Conservation (phyloP, 371 early-diverging fungal genomes). For the Lichtheimia corymbifera region DNA sequence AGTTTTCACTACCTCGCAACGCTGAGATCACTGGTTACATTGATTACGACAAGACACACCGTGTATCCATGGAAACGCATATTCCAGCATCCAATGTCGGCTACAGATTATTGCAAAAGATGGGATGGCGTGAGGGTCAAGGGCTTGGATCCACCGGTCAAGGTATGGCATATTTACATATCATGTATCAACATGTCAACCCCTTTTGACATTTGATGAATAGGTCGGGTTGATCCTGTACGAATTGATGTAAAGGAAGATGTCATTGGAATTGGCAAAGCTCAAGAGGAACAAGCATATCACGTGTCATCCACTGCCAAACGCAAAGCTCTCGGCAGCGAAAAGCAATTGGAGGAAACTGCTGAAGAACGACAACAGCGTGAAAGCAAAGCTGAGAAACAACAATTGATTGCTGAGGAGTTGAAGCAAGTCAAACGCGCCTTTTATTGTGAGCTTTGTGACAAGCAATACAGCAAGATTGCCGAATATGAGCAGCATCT, state of each 20-base stretch:
- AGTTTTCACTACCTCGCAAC: constrained; percentile 19
- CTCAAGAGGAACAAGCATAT: constrained; percentile 53
- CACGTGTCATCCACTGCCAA: constrained; percentile 60
- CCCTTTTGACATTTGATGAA: not conserved
- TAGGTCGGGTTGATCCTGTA: constrained; percentile 71
- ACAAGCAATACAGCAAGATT: constrained; percentile 77
- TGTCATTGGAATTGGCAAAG: constrained; percentile 66
- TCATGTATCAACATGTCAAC: not conserved
- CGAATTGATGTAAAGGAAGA: constrained; percentile 63
- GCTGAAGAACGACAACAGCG: constrained; percentile 47
- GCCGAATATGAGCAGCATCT: constrained; percentile 78
- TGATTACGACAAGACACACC: constrained; percentile 17
- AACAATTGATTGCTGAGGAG: constrained; percentile 57
- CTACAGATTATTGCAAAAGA: constrained; percentile 30
- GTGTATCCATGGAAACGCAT: constrained; percentile 16
- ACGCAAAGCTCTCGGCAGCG: constrained; percentile 59
- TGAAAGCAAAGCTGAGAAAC: constrained; percentile 48
- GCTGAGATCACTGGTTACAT: constrained; percentile 17
- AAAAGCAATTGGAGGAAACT: constrained; percentile 69
- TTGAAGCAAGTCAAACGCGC: constrained; percentile 65
- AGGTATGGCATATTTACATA: constrained; percentile 1
- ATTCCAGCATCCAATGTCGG: constrained; percentile 34
- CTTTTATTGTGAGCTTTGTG: constrained; percentile 78
- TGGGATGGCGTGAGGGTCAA: constrained; percentile 51
- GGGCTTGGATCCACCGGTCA: constrained; percentile 27